Conservation (phyloP, 169 alveolate species). For the Plasmodium coatneyi region DNA sequence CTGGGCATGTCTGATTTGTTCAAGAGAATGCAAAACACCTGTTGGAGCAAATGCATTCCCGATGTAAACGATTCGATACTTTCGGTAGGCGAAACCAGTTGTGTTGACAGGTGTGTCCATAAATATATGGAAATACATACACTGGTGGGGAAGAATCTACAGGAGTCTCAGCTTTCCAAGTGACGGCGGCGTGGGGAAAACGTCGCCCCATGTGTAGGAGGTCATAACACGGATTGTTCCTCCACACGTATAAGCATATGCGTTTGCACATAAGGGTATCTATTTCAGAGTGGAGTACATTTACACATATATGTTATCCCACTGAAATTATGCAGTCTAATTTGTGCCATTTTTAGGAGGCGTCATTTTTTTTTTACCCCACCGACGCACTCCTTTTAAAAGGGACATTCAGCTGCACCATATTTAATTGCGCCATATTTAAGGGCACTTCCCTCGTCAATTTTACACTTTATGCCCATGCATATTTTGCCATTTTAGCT, state of each 20-base stretch:
- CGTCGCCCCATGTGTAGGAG: not conserved
- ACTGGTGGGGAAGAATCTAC: constrained; percentile 67
- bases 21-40: constrained; percentile 83
- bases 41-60: constrained; percentile 86
- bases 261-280: not conserved
- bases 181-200: not conserved
- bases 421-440: not conserved
- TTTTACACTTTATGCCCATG: not conserved
- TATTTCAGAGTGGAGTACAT: not conserved
- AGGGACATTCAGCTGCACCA: not conserved
- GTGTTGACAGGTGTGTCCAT: constrained; percentile 87
- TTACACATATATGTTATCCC: not conserved
- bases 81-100: constrained; percentile 85
- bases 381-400: not conserved
- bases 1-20: constrained; percentile 88
- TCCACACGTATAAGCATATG: not conserved
- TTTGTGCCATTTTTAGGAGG: not conserved
- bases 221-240: not conserved
- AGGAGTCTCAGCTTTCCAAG: constrained; percentile 51
- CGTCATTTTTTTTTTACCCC: not conserved
- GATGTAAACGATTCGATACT: constrained; percentile 78
- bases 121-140: constrained; percentile 78
- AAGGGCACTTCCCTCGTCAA: not conserved
- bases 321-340: not conserved
- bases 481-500: not conserved